Conservation (phyloP, 2,329 filamentous ascomycete genomes). For the Sporothrix euskadiensis region DNA sequence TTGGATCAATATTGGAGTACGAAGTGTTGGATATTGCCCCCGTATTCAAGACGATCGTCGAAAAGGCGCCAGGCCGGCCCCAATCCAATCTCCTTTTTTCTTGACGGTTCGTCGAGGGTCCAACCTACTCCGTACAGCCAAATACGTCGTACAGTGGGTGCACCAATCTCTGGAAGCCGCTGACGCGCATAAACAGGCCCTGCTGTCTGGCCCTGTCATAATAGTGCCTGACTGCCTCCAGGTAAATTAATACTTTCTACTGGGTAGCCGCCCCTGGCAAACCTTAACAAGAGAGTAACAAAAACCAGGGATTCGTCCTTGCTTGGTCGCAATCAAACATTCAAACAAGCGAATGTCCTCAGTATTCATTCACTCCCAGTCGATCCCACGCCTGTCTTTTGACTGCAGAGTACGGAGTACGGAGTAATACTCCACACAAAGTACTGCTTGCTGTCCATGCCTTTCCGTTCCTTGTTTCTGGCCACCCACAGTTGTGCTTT, state of each 20-base stretch:
- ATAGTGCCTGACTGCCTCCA: not conserved
- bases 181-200: conserved; percentile 13
- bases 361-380: not conserved
- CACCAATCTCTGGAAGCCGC: not conserved
- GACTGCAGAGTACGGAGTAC: not conserved
- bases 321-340: conserved; percentile 19
- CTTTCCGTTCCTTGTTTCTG: not conserved
- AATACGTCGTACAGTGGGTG: not conserved
- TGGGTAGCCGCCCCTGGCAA: not conserved
- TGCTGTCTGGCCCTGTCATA: not conserved
- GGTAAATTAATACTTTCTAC: not conserved
- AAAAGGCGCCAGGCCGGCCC: not conserved
- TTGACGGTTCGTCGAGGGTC: not conserved
- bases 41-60: conserved; percentile 19
- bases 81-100: conserved; percentile 18
- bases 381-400: conserved; percentile 1
- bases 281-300: not conserved
- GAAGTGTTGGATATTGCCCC: conserved; percentile 6
- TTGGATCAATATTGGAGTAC: not conserved
- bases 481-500: not conserved
- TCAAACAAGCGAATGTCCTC: not conserved
- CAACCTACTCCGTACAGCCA: not conserved
- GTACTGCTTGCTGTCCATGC: too few species aligned
- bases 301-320: conserved; percentile 1
- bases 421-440: too few species aligned